phyloP scores from a whole-genome alignment of 1,139 yeast genomes.

The Protomyces lactucae-debilis region DNA sequence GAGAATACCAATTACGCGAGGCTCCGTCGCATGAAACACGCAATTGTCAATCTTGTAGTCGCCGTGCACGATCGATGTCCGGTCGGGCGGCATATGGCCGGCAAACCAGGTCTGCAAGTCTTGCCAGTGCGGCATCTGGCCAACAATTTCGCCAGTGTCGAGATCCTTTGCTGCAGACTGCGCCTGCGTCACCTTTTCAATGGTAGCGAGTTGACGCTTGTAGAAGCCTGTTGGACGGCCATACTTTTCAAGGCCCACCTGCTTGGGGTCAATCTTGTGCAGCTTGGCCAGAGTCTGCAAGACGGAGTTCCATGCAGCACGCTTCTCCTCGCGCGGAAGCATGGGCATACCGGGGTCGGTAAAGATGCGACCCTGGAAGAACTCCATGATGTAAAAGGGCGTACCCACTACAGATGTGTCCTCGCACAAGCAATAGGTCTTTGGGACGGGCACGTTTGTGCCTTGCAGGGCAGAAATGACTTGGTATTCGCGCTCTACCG shows the following conservation, averaged over 20 bases:
- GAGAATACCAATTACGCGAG: slow-evolving; percentile 53
- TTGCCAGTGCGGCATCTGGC: slow-evolving; percentile 51
- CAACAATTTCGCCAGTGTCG: slow-evolving; percentile 43
- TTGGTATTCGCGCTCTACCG: slow-evolving; percentile 60
- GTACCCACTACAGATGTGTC: slow-evolving; percentile 59
- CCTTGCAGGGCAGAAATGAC: slow-evolving; percentile 46
- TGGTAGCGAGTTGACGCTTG: slow-evolving; percentile 52
- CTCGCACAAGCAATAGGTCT: slow-evolving; percentile 60
- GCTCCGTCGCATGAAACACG: slow-evolving; percentile 51
- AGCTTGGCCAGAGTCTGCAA: slow-evolving; percentile 51
- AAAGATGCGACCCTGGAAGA: slow-evolving; percentile 55
- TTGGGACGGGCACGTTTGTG: slow-evolving; percentile 53
- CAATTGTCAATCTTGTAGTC: slow-evolving; percentile 65
- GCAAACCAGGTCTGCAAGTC: slow-evolving; percentile 47
- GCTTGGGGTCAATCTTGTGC: slow-evolving; percentile 50
- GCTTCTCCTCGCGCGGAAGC: slow-evolving; percentile 35
- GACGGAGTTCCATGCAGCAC: slow-evolving; percentile 50
- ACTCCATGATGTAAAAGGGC: slow-evolving; percentile 48
- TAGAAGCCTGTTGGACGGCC: slow-evolving; percentile 51
- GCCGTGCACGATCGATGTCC: slow-evolving; percentile 55
- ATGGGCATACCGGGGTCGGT: slow-evolving; percentile 53
- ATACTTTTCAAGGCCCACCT: slow-evolving; percentile 43
- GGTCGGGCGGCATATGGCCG: slow-evolving; percentile 50
- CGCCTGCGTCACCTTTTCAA: slow-evolving; percentile 47
- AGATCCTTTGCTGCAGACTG: slow-evolving; percentile 43